Conservation (phyloP, 2,329 filamentous ascomycete genomes). For the Fusarium setosum region DNA sequence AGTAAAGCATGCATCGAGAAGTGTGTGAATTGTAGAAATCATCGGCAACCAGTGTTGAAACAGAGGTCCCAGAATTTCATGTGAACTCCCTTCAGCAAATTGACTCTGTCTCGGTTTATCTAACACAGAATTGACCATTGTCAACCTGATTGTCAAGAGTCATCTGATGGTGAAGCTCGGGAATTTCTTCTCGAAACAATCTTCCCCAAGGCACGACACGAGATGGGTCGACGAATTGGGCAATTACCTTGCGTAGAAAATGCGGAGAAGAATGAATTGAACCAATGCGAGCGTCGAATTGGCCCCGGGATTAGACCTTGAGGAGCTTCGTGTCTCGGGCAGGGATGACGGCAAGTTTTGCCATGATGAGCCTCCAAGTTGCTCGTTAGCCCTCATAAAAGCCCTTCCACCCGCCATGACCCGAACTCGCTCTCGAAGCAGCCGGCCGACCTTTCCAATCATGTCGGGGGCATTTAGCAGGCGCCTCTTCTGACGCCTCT, state of each 20-base stretch:
- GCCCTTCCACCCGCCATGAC: neutral
- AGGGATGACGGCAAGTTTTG: conserved; percentile 3
- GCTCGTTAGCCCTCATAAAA: neutral
- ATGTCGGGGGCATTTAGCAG: conserved; percentile 9
- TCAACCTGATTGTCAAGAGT: neutral
- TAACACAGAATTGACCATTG: neutral
- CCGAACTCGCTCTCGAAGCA: neutral
- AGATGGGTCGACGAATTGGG: neutral
- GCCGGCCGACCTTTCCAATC: neutral
- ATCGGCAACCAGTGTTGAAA: neutral
- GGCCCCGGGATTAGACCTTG: neutral
- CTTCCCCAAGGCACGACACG: neutral
- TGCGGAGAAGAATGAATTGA: conserved; percentile 1
- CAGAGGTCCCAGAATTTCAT: neutral
- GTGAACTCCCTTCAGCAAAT: neutral
- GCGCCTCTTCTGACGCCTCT: neutral
- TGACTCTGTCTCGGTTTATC: neutral
- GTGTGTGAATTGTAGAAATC: too few species aligned
- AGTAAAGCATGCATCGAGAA: neutral
- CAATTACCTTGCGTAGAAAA: neutral
- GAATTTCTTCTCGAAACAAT: neutral
- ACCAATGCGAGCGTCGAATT: neutral
- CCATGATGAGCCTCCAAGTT: neutral
- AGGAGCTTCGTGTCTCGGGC: neutral
- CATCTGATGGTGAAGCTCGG: neutral